These are phyloP conservation scores for Tuber melanosporum DNA, from an alignment of 495 filamentous ascomycete species.

Conservation along the genomic window DNA sequence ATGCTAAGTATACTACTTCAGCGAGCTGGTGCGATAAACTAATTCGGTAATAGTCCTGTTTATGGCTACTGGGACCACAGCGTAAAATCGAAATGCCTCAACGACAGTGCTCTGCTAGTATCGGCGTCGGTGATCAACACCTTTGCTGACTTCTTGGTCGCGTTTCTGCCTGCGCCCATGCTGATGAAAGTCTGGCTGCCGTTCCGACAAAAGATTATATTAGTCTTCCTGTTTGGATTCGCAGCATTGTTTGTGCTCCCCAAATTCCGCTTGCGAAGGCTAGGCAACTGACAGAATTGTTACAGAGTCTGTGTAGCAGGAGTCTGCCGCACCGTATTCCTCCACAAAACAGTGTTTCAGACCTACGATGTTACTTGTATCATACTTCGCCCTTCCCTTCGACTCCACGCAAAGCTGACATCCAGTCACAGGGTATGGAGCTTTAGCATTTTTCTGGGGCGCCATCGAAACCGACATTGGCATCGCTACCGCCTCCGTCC, in stretches of 20 bases:
- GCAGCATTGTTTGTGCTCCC: neutral
- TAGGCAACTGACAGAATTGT: neutral
- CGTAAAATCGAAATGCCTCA: neutral
- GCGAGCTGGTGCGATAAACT: neutral
- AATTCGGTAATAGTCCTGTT: neutral
- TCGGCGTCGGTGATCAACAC: neutral
- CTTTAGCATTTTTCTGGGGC: neutral
- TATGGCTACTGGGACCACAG: neutral
- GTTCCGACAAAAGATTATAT: neutral
- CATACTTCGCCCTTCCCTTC: neutral
- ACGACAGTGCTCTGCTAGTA: neutral
- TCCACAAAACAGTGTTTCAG: neutral
- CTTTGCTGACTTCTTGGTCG: neutral
- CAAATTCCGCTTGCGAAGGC: neutral
- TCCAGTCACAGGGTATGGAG: neutral
- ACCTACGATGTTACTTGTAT: neutral
- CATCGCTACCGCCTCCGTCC: neutral
- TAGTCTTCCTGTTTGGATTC: neutral
- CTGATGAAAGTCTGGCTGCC: neutral
- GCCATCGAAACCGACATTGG: neutral
- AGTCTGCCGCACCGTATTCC: neutral
- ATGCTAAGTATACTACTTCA: neutral
- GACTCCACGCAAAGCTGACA: neutral
- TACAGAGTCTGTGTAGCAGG: slow-evolving; percentile 1
- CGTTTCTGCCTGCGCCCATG: neutral